phyloP scores from a whole-genome alignment of 2,329 filamentous ascomycete genomes.

The Aspergillus udagawae region DNA sequence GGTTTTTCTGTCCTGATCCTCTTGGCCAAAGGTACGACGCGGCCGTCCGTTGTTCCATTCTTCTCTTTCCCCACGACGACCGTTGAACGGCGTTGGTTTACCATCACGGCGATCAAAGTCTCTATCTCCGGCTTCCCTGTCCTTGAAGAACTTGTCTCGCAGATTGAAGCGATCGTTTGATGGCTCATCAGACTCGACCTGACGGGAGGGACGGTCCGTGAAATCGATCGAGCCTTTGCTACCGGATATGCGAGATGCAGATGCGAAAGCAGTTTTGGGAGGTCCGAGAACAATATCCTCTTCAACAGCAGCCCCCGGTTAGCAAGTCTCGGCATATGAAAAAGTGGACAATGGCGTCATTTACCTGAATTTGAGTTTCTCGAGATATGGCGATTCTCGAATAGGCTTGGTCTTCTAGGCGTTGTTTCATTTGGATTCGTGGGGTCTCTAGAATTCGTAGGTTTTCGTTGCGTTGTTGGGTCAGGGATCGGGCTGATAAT shows the following conservation, averaged over 20 bases:
- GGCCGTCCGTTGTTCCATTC: constrained; percentile 40
- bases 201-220: constrained; percentile 41
- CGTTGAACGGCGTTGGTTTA: constrained; percentile 28
- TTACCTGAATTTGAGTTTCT: constrained; percentile 48
- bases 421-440: constrained; percentile 32
- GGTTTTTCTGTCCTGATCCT: constrained; percentile 39
- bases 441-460: constrained; percentile 32
- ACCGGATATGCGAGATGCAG: constrained; percentile 56
- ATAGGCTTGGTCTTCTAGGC: constrained; percentile 37
- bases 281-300: constrained; percentile 86
- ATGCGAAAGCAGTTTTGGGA: constrained; percentile 77
- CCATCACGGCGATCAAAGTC: constrained; percentile 38
- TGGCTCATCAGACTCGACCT: constrained; percentile 51
- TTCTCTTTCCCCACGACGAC: constrained; percentile 38
- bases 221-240: constrained; percentile 43
- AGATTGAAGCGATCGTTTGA: constrained; percentile 63
- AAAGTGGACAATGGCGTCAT: constrained; percentile 15
- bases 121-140: constrained; percentile 31
- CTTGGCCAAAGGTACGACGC: constrained; percentile 38
- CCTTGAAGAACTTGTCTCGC: constrained; percentile 46
- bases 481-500: constrained; percentile 39
- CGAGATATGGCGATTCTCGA: constrained; percentile 43
- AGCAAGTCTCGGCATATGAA: constrained; percentile 8
- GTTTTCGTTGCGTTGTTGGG: constrained; percentile 37
- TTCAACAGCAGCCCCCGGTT: constrained; percentile 29